Conservation (phyloP, 2,329 filamentous ascomycete species). For the Sporothrix pseudoabietina region DNA sequence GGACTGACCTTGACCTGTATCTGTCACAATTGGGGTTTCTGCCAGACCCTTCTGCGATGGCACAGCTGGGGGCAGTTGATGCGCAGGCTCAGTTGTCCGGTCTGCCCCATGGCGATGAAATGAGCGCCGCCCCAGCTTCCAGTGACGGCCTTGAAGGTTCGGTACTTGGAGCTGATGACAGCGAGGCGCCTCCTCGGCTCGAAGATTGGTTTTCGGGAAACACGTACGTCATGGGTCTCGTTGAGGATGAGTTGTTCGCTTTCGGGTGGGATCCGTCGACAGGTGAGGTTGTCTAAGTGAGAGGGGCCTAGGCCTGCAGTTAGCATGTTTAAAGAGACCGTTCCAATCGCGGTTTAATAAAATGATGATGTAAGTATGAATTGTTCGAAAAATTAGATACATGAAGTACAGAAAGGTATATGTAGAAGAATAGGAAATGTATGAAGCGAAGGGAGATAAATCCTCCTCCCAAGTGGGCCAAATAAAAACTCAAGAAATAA, state of each 20-base stretch:
- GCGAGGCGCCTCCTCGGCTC: slow-evolving; percentile 31
- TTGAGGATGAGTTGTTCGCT: slow-evolving; percentile 59
- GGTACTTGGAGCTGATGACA: background rate
- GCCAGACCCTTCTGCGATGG: slow-evolving; percentile 39
- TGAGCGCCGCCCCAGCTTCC: background rate
- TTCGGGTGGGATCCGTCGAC: slow-evolving; percentile 23
- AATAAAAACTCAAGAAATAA: background rate
- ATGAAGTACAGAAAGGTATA: slow-evolving; percentile 18
- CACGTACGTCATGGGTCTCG: slow-evolving; percentile 66
- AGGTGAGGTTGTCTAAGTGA: background rate
- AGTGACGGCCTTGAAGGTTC: background rate
- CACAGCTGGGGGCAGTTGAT: background rate
- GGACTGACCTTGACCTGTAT: slow-evolving; percentile 65
- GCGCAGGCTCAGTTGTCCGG: background rate
- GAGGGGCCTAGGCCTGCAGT: no score
- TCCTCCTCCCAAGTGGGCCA: background rate
- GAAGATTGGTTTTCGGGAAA: slow-evolving; percentile 68
- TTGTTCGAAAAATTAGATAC: background rate
- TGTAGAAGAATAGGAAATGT: background rate
- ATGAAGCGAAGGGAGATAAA: background rate
- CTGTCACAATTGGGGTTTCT: slow-evolving; percentile 65
- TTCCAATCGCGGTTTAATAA: background rate
- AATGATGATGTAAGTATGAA: background rate
- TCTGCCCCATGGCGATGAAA: background rate
- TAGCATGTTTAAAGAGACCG: no score